Percentiles rank a stretch among this genome's conserved stretches.
Evolutionary conservation across 75 land plant species (phyloP).

Genomic region (Ceratopteris richardii): DNA sequence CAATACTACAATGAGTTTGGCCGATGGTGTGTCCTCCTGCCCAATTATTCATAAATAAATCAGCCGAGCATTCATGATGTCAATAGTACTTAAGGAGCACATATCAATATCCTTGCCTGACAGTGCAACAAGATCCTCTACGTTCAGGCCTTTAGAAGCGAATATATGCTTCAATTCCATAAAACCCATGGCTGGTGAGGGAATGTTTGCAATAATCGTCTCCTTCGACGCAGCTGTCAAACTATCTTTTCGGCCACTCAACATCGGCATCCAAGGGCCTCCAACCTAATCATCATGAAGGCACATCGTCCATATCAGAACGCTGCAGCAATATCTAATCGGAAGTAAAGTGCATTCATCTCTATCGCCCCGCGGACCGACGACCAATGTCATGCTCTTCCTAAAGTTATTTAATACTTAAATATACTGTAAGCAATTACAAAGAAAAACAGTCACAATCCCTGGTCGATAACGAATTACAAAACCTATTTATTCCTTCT

Average conservation of each 20-base stretch:
- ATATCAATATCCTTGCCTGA: not conserved
- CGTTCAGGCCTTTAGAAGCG: not conserved
- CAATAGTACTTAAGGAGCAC: not conserved
- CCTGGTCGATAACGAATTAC: too few species aligned
- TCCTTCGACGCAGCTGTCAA: not conserved
- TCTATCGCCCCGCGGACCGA: not conserved
- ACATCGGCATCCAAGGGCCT: constrained; percentile 3
- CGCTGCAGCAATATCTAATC: not conserved
- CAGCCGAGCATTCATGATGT: too few species aligned
- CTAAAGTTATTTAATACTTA: too few species aligned
- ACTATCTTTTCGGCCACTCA: not conserved
- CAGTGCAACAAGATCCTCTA: not conserved
- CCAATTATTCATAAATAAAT: not conserved
- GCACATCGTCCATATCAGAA: not conserved
- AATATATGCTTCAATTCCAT: not conserved
- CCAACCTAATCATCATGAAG: not conserved
- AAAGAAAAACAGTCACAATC: too few species aligned
- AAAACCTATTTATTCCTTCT: too few species aligned
- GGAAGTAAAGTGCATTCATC: not conserved
- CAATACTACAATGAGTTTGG: constrained; percentile 20
- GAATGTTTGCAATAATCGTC: not conserved
- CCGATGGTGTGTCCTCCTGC: constrained; percentile 37
- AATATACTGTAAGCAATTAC: too few species aligned
- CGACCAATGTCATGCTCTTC: too few species aligned
- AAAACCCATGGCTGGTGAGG: not conserved